Conservation (phyloP, 2,329 filamentous ascomycete species). For the Boeremia lycopersici region DNA sequence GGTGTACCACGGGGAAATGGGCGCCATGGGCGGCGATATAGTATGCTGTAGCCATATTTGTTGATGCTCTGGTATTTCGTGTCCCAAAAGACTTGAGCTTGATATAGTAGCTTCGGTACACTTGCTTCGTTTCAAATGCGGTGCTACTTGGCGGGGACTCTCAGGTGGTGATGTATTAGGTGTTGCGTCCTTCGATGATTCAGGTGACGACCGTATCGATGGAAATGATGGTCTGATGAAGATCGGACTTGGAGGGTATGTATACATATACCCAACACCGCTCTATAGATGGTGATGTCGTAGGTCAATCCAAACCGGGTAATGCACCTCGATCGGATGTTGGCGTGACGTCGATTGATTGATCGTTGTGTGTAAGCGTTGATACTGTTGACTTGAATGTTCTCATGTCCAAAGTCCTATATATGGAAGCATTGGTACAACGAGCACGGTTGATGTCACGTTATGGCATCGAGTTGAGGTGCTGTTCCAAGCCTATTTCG, state of each 20-base stretch:
- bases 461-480: conserved; percentile 16
- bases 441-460: conserved; percentile 20
- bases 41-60: conserved; percentile 23
- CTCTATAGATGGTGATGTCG: background rate
- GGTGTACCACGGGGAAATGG: conserved; percentile 22
- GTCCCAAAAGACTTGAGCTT: background rate
- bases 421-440: background rate
- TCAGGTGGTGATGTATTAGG: conserved; percentile 3
- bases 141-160: background rate
- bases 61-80: conserved; percentile 4
- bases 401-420: background rate
- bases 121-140: conserved; percentile 2
- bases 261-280: conserved; percentile 12
- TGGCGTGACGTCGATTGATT: conserved; percentile 6
- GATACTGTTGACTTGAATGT: background rate
- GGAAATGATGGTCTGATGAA: conserved; percentile 12
- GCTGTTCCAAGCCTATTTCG: conserved; percentile 11
- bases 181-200: conserved; percentile 4
- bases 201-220: conserved; percentile 7
- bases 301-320: conserved; percentile 19
- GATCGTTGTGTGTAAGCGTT: conserved; percentile 1
- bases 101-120: conserved; percentile 6
- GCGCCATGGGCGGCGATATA: conserved; percentile 30
- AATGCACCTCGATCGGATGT: conserved; percentile 18
- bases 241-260: conserved; percentile 7